Evolutionary conservation across 2,329 filamentous ascomycete species (phyloP), one percentile per base, ranked within the genome.

Genomic region (Furcasterigmium sp.): DNA sequence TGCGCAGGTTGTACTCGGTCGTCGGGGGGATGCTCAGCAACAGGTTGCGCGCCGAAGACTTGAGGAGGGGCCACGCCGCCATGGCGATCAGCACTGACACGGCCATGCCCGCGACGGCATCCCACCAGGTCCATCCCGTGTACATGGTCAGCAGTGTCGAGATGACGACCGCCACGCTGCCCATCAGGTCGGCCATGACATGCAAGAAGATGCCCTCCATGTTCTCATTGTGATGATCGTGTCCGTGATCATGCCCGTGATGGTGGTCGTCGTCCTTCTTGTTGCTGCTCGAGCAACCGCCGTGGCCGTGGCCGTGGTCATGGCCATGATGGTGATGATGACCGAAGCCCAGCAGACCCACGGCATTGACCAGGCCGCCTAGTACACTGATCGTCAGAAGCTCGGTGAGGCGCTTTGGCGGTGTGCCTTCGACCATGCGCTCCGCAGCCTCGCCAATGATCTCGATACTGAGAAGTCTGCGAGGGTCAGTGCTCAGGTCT

Each of bases 151-250:
- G 72, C 1, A 88, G 70, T 0, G 93, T 98, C 8, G 90, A 96
- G 26, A 90, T 80, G 48, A 98, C 95, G 38, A 98, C 93, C 1
- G 93, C 93, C 2, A 91, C 86, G 43, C 91, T 96, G 20, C 93
- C 93, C 23, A 97, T 81, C 0, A 93, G 95, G 60, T 98, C 93
- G 6, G 93, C 93, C 21, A 97, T 75, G 40, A 98, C 87, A 58
- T 98, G 93, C 17, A 98, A 72, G 64, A 95, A 98, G 52, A 98
- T 97, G 11, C 93, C 93, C 54, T 93, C 69, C 91, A 98, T 96
- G 59, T 98, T 98, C 56, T 98, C 93, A 61, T 95, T 95, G 48
- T 89, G 85, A 56, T 74, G 68, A 9, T 56, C 57, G 49, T 70
- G 64, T 9, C 59, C 55, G 46, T 76, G 69, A 2, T 52, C 53